Conservation (phyloP, 495 filamentous ascomycete genomes). For the Aspergillus diversus region DNA sequence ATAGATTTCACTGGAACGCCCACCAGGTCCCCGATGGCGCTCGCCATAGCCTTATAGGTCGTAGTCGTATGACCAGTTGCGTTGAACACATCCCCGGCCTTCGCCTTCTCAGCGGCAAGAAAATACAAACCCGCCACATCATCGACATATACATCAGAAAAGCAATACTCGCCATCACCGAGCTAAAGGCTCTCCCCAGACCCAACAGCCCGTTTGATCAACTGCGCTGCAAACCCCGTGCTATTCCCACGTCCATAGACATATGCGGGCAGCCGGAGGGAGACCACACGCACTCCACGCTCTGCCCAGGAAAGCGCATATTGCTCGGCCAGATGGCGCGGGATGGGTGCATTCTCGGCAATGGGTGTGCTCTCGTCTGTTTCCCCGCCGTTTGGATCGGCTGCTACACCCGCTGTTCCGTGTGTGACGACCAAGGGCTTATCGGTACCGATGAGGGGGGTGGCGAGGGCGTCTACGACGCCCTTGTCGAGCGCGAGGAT, state of each 20-base stretch:
- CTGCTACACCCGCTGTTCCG: conserved; percentile 39
- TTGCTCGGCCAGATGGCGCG: conserved; percentile 37
- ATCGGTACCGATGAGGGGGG: conserved; percentile 35
- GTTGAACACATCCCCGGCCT: conserved; percentile 43
- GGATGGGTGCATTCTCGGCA: conserved; percentile 13
- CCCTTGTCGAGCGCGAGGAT: conserved; percentile 33
- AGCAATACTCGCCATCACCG: conserved; percentile 45
- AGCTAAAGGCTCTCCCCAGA: conserved; percentile 44
- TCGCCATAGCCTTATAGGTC: conserved; percentile 42
- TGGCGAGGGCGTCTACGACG: conserved; percentile 43
- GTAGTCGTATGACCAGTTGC: conserved; percentile 45
- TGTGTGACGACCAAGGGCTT: conserved; percentile 47
- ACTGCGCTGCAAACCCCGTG: conserved; percentile 35
- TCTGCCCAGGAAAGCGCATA: conserved; percentile 29
- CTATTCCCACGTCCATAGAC: conserved; percentile 44
- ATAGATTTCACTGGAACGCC: conserved; percentile 35
- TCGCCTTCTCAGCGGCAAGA: conserved; percentile 47
- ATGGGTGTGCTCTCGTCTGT: conserved; percentile 37
- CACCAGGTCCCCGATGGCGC: conserved; percentile 38
- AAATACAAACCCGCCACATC: conserved; percentile 48
- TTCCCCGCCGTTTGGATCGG: conserved; percentile 29
- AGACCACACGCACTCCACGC: conserved; percentile 37
- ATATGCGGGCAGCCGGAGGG: conserved; percentile 47
- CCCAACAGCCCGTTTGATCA: conserved; percentile 35
- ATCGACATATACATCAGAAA: conserved; percentile 43